Percentiles rank a stretch among this genome's conserved stretches.
Conservation (phyloP, 164 flowering plant genomes). For the Pachysandra terminalis region DNA sequence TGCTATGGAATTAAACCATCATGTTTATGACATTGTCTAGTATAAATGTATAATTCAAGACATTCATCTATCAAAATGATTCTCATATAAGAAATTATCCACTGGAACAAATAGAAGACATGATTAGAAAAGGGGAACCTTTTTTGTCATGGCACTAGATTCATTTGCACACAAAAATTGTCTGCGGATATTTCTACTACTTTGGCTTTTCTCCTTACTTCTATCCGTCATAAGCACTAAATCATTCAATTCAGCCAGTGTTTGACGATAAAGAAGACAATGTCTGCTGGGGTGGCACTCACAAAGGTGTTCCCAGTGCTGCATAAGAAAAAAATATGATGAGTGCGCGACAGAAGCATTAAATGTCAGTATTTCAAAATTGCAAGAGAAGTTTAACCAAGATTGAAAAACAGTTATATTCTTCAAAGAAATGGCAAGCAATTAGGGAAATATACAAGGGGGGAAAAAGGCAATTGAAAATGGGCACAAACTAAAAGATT, state of each 20-base stretch:
- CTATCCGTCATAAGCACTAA: conserved; percentile 40
- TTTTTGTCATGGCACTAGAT: conserved; percentile 39
- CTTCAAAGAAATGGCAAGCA: not conserved
- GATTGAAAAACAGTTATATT: not conserved
- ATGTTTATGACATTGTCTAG: not conserved
- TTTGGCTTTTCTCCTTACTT: conserved; percentile 24
- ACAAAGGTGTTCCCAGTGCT: conserved; percentile 93
- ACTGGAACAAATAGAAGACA: not conserved
- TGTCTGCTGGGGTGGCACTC: conserved; percentile 74
- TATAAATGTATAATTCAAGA: not conserved
- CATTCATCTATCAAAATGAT: not conserved
- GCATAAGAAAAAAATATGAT: conserved; percentile 26
- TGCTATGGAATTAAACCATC: not conserved
- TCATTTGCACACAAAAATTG: conserved; percentile 32
- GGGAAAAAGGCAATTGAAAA: no score
- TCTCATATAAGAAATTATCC: not conserved
- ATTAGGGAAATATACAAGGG: not conserved
- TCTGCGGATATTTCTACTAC: conserved; percentile 23
- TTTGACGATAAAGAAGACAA: conserved; percentile 81
- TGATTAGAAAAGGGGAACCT: conserved; percentile 36
- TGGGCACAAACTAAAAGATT: no score
- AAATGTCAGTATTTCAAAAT: not conserved
- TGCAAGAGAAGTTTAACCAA: not conserved
- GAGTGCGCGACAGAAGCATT: conserved; percentile 5
- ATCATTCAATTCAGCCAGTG: conserved; percentile 66